Percentiles rank a stretch among this genome's conserved stretches.
Evolutionary conservation across 768 basidiomycete genomes (phyloP).

Genomic region (Mycena latifolia): DNA sequence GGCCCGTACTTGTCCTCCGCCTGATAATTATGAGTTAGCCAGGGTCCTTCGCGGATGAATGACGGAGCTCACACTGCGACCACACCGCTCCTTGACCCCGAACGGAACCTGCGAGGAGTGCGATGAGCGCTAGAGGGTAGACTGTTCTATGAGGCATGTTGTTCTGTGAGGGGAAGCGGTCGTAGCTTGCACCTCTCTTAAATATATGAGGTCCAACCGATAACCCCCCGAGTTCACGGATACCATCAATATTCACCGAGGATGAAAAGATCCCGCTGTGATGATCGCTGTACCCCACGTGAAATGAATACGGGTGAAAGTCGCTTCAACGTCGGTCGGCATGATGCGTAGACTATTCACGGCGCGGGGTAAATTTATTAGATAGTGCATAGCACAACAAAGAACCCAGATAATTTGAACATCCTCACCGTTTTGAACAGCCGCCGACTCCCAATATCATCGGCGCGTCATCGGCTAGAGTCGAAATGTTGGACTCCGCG

Average conservation of each 20-base stretch:
- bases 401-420: no score
- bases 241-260: background rate
- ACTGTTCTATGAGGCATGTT: background rate
- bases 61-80: background rate
- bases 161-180: background rate
- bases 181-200: background rate
- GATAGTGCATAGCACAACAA: no score
- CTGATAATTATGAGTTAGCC: background rate
- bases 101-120: background rate
- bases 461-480: no score
- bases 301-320: background rate
- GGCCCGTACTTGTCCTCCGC: background rate
- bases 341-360: background rate
- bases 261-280: background rate
- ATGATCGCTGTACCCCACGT: background rate
- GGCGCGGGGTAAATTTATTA: no score
- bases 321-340: conserved; percentile 12
- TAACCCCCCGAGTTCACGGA: background rate
- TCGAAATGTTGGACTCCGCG: no score
- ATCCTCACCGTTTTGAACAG: no score
- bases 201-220: conserved; percentile 1
- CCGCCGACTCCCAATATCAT: no score
- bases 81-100: conserved; percentile 1
- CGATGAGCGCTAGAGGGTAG: background rate
- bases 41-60: background rate